These are phyloP conservation scores for Teunomyces panamensis DNA, from an alignment of 805 yeast genomes.

Conservation along the genomic window DNA sequence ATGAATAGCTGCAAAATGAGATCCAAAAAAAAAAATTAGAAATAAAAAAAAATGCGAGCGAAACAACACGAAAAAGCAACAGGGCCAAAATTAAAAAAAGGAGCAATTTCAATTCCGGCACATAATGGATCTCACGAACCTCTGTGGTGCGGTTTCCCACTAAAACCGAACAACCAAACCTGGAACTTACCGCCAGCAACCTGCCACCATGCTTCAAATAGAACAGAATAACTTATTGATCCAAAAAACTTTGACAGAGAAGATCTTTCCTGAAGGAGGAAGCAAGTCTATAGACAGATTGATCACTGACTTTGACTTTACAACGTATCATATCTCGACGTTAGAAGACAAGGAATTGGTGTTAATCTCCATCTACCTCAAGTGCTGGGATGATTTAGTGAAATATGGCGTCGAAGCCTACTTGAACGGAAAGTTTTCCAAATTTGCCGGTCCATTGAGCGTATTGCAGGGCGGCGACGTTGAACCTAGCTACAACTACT, in stretches of 20 bases:
- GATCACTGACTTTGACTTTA: conserved; percentile 92
- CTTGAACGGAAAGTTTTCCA: conserved; percentile 50
- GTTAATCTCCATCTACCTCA: conserved; percentile 66
- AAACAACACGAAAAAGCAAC: too few relatives aligned
- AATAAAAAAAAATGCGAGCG: neutral
- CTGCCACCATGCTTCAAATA: conserved; percentile 66
- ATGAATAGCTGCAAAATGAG: neutral
- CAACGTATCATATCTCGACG: conserved; percentile 90
- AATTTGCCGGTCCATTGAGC: conserved; percentile 29
- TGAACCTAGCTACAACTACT: conserved; percentile 81
- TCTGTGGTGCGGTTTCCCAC: neutral
- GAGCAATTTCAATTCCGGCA: neutral
- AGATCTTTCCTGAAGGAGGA: conserved; percentile 39
- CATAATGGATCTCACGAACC: neutral
- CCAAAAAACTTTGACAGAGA: conserved; percentile 74
- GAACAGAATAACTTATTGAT: conserved; percentile 81
- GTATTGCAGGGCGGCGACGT: conserved; percentile 31
- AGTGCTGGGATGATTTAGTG: conserved; percentile 71
- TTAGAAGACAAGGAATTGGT: conserved; percentile 60
- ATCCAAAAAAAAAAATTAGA: neutral
- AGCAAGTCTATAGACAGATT: conserved; percentile 69
- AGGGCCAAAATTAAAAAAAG: neutral
- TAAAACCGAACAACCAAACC: neutral
- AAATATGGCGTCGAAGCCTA: conserved; percentile 62
- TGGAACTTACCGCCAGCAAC: conserved; percentile 1